Base-by-base conservation (phyloP, 2,329 filamentous ascomycete species). In the Trichoderma sp. region DNA sequence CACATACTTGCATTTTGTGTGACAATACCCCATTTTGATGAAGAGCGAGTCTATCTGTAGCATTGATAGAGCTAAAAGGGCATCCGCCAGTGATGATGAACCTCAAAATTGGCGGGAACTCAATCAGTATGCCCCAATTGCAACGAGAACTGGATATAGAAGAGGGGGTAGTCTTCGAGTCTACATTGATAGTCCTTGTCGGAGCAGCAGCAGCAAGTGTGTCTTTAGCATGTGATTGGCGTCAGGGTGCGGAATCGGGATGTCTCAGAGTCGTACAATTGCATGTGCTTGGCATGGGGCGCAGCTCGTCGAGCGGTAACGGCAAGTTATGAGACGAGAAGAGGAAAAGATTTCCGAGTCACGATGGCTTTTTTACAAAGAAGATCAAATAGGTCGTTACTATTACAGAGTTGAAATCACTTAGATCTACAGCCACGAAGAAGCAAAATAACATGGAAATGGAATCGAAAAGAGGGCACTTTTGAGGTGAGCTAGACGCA, bases 401-500 rank as follows among this genome's bases (percentile, higher is more conserved):
- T 56, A 3, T 2, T 24, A 8, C 0, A 11, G 18, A 24, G n/a
- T 5, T 12, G 6, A 16, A 4, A 11, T 11, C n/a, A 68, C 16
- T 24, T 6, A 62, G 33, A 29, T 33, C 3, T 24, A 12, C 8
- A 8, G 11, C 29, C 18, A 35, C 3, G 18, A 3, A 31, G 29
- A 62, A 62, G 16, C 35, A 63, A 56, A 56, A 24, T 11, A 56
- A 14, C 50, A 12, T 24, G 21, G 21, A 56, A 24, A 56, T 21
- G n/a, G 3, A 56, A 21, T 21, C 50, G 11, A 56, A 56, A 63
- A 33, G 59, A 63, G 9, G 62, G 11, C 45, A 8, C 45, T 8
- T 27, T 68, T 68, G n/a, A 29, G 45, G 45, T n/a, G 4, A 56
- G 45, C 14, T 14, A 66, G 72, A 74, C 68, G 75, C 75, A 76